A percentile compares a stretch with the other conserved stretches of the same genome.
phyloP scores from a whole-genome alignment of 1,284 basidiomycete species.

The Pterulicium gracile region DNA sequence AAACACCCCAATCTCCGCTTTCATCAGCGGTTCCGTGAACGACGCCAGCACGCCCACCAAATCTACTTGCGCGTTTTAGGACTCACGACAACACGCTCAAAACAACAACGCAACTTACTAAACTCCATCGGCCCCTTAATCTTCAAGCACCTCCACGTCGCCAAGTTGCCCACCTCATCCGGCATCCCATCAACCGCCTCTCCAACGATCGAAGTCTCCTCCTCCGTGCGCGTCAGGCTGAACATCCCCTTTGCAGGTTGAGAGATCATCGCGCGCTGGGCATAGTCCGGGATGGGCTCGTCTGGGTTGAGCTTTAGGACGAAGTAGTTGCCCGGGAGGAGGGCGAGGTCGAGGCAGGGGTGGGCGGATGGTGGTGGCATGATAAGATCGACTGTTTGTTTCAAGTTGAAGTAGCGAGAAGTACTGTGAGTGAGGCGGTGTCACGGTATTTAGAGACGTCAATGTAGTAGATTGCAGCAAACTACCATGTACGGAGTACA shows the following conservation, averaged over 20 bases:
- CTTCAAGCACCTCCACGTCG: slow-evolving; percentile 48
- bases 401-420: slow-evolving; percentile 13
- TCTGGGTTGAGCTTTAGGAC: slow-evolving; percentile 36
- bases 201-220: slow-evolving; percentile 52
- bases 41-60: slow-evolving; percentile 50
- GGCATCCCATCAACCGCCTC: slow-evolving; percentile 27
- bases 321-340: slow-evolving; percentile 46
- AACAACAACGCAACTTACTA: slow-evolving; percentile 25
- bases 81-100: background rate
- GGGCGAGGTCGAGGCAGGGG: slow-evolving; percentile 35
- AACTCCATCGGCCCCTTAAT: slow-evolving; percentile 61
- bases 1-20: slow-evolving; percentile 46
- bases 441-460: too few species aligned
- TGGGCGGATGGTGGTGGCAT: slow-evolving; percentile 42
- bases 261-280: slow-evolving; percentile 18
- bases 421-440: slow-evolving; percentile 13
- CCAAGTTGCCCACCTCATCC: slow-evolving; percentile 22
- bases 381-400: too few species aligned
- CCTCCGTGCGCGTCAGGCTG: slow-evolving; percentile 45
- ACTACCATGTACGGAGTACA: too few species aligned
- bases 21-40: slow-evolving; percentile 45
- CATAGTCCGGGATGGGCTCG: slow-evolving; percentile 11
- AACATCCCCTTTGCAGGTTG: slow-evolving; percentile 27
- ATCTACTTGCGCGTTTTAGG: slow-evolving; percentile 19
- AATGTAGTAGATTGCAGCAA: too few species aligned